Evolutionary conservation across 371 early-diverging fungal species (phyloP), one percentile per base, ranked within the genome.

Genomic region (Globomyces sp.): DNA sequence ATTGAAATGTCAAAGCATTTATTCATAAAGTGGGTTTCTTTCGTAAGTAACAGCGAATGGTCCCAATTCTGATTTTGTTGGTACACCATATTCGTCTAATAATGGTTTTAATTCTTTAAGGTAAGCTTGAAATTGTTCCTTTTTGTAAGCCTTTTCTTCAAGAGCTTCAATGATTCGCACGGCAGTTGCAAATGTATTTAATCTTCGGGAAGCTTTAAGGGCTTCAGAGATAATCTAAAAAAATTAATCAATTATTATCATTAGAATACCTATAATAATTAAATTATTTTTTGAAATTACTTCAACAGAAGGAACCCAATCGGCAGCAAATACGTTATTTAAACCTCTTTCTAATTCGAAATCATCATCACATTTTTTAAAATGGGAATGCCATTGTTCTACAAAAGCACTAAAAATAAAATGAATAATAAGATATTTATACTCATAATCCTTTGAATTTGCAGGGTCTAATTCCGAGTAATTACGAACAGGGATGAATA

Each of bases 331-430:
- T 76, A 92, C 89, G 80, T 96, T 94, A 89, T 95, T 96, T 73
- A 98, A 85, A 52, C 96, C 95, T 71, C 96, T 89, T 85, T 95
- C 94, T 57, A 98, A 86, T 83, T 98, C 98, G 75, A 94, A 96
- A 72, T 92, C 86, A 82, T 97, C 96, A 67, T 93, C 93, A 59
- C 89, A 90, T 70, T 86, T 86, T 69, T 91, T 88, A 78, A 97
- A 97, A 84, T 82, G 82, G 36, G 37, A 2, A 57, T 64, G 68
- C 82, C 82, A 82, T 58, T 77, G 71, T 36, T 66, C 43, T 50
- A 82, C 82, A 72, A 74, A 81, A 49, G 66, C 70, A 47, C 11
- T 9, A 24, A 24, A 24, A 24, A 24, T 24, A 24, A 24, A 24
- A 24, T 24, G 24, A 24, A 24, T 24, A 24, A 24, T 24, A 24